These are phyloP conservation scores for Fraxinus excelsior DNA, from an alignment of 257 asterid species.

Conservation along the genomic window DNA sequence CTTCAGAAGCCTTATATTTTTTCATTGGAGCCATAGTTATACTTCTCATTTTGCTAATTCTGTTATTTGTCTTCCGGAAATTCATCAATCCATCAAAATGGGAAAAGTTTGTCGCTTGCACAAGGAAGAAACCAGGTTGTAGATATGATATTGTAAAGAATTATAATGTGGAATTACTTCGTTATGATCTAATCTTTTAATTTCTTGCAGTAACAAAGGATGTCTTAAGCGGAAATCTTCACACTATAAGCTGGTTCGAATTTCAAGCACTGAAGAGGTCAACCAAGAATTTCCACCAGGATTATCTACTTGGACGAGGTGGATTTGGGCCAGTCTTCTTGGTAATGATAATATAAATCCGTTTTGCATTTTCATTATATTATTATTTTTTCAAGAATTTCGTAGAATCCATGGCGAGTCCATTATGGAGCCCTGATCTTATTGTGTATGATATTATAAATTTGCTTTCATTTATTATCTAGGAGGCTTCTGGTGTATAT, in stretches of 20 bases:
- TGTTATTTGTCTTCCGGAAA: conserved; percentile 43
- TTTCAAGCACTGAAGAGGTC: conserved; percentile 67
- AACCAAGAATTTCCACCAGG: conserved; percentile 68
- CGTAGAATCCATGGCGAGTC: too few species aligned
- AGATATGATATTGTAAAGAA: background rate
- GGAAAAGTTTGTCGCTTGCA: conserved; percentile 28
- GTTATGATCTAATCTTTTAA: conserved; percentile 7
- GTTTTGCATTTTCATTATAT: background rate
- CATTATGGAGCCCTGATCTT: too few species aligned
- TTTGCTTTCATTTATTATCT: too few species aligned
- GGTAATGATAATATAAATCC: conserved; percentile 36
- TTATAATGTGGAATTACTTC: background rate
- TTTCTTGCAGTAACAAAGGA: conserved; percentile 47
- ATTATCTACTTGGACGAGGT: conserved; percentile 72
- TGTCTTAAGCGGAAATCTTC: conserved; percentile 53
- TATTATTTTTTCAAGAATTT: too few species aligned
- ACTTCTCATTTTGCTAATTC: conserved; percentile 46
- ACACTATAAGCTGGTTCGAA: conserved; percentile 52
- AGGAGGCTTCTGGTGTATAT: too few species aligned
- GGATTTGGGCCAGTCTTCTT: conserved; percentile 85
- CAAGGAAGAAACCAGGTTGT: conserved; percentile 44
- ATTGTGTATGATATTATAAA: too few species aligned
- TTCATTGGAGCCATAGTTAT: conserved; percentile 57
- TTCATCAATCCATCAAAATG: conserved; percentile 31
- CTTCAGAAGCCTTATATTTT: conserved; percentile 43